Evolutionary conservation across 192 early-diverging fungal species (phyloP).

Genomic region (Coemansia sp.): DNA sequence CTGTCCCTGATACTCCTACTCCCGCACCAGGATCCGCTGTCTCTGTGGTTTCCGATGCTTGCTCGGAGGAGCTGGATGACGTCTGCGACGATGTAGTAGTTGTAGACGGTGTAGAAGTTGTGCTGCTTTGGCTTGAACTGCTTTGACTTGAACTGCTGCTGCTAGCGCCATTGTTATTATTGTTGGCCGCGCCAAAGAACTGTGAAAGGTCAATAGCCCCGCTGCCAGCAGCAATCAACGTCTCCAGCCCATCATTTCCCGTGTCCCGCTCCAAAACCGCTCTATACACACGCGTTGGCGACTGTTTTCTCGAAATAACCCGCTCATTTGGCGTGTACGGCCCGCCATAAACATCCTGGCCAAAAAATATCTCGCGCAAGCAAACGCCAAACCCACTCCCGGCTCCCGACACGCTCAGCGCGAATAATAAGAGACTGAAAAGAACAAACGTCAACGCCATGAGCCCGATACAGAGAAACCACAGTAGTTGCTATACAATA

Average conservation of each 20-base stretch:
- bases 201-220: conserved; percentile 32
- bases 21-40: background rate
- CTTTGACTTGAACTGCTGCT: background rate
- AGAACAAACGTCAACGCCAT: conserved; percentile 5
- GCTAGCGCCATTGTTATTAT: background rate
- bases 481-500: background rate
- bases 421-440: conserved; percentile 1
- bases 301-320: background rate
- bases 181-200: conserved; percentile 13
- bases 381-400: conserved; percentile 22
- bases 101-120: background rate
- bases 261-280: conserved; percentile 14
- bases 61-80: background rate
- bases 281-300: background rate
- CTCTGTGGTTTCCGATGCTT: conserved; percentile 1
- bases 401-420: background rate
- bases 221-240: conserved; percentile 28
- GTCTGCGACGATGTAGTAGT: background rate
- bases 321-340: conserved; percentile 27
- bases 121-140: background rate
- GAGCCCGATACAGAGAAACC: background rate
- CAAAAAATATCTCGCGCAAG: conserved; percentile 35
- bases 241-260: conserved; percentile 15
- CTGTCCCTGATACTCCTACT: background rate
- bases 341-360: conserved; percentile 21